Base-by-base conservation (phyloP, 352 stramenopile genomes). In the Thraustochytrium striatum region DNA sequence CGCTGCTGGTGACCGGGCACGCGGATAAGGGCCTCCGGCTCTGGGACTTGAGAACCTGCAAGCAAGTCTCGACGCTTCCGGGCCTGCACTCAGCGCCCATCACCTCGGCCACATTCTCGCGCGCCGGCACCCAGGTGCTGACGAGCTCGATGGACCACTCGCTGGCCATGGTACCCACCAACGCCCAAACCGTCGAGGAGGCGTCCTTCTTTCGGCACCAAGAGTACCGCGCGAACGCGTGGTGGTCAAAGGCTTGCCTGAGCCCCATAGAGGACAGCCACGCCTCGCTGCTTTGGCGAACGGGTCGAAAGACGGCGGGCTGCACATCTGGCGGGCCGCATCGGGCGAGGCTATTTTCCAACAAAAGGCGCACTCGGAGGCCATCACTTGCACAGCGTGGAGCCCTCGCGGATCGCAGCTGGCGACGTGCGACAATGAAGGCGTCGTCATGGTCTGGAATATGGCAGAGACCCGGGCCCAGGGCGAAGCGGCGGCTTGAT, bases 161-260 rank as follows among this genome's bases (percentile, higher is more conserved):
- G 9, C 50, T 75, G 8, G 65, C 44, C 2, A 43, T 75, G 11
- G 19, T 75, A 8, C 30, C 41, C 35, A 16, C 21, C 21, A 3
- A 2, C 41, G 44, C 43, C 21, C n/a, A 43, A 0, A 43, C 30
- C 30, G 65, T 61, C 9, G 65, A 72, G 7, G 8, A 21, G 35
- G 41, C 65, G 32, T 28, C n/a, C 13, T 75, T 61, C 25, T n/a
- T 75, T 39, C 1, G 19, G 50, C 30, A 75, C 39, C 65, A 25
- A 21, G 65, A 75, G 21, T 75, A 33, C 30, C 44, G 44, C 25
- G 65, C 65, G n/a, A 75, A 75, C 36, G 41, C 43, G 47, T 61
- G 44, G 65, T 75, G 65, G 65, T 62, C 41, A 25, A 72, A 61
- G 30, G 65, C 65, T 21, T 75, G 65, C 41, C 30, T 75, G 19